Conservation (phyloP, 805 yeast genomes). For the Lachancea kluyveri region DNA sequence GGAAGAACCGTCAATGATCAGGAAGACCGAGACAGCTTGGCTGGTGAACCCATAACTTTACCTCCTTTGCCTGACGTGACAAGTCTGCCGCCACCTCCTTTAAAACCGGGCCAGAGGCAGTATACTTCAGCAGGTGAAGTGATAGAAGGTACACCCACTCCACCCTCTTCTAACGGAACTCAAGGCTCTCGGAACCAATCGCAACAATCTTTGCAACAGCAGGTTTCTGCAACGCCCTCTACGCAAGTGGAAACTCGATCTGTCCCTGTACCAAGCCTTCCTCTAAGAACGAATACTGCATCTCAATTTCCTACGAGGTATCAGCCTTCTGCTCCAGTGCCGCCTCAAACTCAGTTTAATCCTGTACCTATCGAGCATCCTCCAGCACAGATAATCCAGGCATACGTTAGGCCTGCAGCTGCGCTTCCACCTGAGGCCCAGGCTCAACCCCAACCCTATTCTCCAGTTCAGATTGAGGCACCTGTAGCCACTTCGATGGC, state of each 20-base stretch:
- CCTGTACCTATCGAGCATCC: too few species aligned
- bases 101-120: slow-evolving; percentile 33
- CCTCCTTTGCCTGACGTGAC: slow-evolving; percentile 12
- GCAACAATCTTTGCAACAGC: slow-evolving; percentile 1
- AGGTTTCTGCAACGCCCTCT: background rate
- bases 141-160: slow-evolving; percentile 2
- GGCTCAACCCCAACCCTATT: slow-evolving; percentile 12
- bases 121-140: slow-evolving; percentile 20
- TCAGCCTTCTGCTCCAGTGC: background rate
- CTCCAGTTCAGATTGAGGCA: slow-evolving; percentile 1
- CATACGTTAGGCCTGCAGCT: background rate
- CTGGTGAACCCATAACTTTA: slow-evolving; percentile 9
- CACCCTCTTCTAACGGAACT: background rate
- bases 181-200: slow-evolving; percentile 1
- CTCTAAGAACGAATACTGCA: background rate
- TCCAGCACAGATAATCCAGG: too few species aligned
- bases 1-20: slow-evolving; percentile 2
- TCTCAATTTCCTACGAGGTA: background rate
- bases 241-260: slow-evolving; percentile 1
- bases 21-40: slow-evolving; percentile 2
- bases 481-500: slow-evolving; percentile 2
- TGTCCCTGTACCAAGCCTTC: background rate
- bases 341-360: background rate
- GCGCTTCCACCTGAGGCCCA: slow-evolving; percentile 4
- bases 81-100: slow-evolving; percentile 35